Percentiles rank a stretch among this genome's conserved stretches.
Conservation (phyloP, 192 early-diverging fungal genomes). For the Coemansia sp. region DNA sequence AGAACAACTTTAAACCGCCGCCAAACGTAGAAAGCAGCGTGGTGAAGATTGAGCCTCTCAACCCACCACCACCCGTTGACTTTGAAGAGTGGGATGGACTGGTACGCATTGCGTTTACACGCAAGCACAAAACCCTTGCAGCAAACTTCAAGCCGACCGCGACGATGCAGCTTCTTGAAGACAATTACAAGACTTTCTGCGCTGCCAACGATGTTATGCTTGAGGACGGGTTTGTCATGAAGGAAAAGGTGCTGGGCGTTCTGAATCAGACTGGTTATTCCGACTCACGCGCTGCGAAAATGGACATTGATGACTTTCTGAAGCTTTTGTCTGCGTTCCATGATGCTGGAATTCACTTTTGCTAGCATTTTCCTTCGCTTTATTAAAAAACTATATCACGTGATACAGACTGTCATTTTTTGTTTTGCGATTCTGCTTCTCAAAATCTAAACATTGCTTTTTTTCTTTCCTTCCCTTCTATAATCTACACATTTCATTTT, state of each 20-base stretch:
- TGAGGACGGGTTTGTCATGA: slow-evolving; percentile 86
- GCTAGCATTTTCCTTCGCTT: slow-evolving; percentile 41
- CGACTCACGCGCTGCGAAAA: slow-evolving; percentile 82
- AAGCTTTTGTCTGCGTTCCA: slow-evolving; percentile 89
- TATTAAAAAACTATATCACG: neutral
- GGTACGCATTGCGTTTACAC: slow-evolving; percentile 86
- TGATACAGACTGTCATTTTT: neutral
- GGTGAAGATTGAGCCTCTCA: slow-evolving; percentile 88
- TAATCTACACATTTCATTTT: neutral
- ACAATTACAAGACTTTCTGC: slow-evolving; percentile 95
- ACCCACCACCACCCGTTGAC: slow-evolving; percentile 93
- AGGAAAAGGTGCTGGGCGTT: slow-evolving; percentile 73
- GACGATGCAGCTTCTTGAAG: slow-evolving; percentile 88
- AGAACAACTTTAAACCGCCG: slow-evolving; percentile 97
- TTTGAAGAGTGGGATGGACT: slow-evolving; percentile 98
- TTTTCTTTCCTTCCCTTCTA: slow-evolving; percentile 6
- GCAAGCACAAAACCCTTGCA: slow-evolving; percentile 92
- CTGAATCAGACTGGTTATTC: slow-evolving; percentile 68
- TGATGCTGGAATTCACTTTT: slow-evolving; percentile 89
- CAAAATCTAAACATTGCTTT: neutral
- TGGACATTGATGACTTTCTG: slow-evolving; percentile 94
- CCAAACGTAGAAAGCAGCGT: slow-evolving; percentile 96
- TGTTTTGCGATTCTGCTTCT: neutral
- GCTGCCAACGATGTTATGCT: slow-evolving; percentile 78
- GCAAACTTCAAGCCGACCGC: slow-evolving; percentile 89